These are phyloP conservation scores for Protomyces pachydermus DNA, from an alignment of 1,139 yeast genomes.

Conservation along the genomic window DNA sequence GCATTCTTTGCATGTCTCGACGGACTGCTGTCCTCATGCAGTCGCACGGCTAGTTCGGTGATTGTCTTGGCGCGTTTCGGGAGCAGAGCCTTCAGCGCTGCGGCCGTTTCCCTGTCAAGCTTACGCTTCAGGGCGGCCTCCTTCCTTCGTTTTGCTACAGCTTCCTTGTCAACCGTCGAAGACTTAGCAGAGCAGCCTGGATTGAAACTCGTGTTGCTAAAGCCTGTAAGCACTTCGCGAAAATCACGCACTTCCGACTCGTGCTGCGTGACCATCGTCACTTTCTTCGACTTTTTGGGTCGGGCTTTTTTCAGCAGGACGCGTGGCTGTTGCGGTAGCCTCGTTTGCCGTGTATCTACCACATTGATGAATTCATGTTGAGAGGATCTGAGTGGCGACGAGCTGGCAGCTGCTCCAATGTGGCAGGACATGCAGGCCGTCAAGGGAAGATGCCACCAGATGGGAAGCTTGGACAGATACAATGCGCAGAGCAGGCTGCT, in stretches of 20 bases:
- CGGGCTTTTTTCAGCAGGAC: not conserved
- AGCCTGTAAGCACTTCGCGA: conserved; percentile 1
- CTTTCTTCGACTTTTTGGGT: not conserved
- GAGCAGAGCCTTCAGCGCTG: not conserved
- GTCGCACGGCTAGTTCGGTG: not conserved
- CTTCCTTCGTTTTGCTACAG: not conserved
- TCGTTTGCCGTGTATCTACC: not conserved
- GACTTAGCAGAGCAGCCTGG: not conserved
- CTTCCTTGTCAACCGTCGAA: not conserved
- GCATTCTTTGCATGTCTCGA: not conserved
- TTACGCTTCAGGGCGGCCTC: not conserved
- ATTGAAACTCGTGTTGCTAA: not conserved
- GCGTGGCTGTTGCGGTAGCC: not conserved
- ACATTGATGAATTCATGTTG: not conserved
- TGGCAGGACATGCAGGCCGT: not conserved
- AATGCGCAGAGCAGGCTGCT: not conserved
- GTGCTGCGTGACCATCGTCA: not conserved
- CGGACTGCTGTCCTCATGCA: not conserved
- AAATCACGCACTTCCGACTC: not conserved
- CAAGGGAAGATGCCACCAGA: not conserved
- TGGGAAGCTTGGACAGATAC: not conserved
- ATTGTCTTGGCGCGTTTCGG: not conserved
- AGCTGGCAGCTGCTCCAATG: not conserved
- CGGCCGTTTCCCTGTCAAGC: not conserved
- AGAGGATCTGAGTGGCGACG: not conserved